These are phyloP conservation scores for Poa annua DNA, from an alignment of 176 grass and related monocot species.

Conservation along the genomic window DNA sequence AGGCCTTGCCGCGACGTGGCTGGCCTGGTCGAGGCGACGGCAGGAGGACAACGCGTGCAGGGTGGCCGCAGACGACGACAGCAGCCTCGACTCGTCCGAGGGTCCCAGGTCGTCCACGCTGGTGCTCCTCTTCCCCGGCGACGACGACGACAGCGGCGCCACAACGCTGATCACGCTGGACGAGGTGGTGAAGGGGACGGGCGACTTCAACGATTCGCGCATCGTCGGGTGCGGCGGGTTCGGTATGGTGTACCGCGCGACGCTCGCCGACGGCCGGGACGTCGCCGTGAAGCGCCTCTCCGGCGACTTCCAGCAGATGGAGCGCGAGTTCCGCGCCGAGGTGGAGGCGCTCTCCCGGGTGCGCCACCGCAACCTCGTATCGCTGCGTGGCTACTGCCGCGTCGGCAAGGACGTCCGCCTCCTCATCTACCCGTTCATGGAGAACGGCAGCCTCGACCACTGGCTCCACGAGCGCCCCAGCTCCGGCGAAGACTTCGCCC, in stretches of 20 bases:
- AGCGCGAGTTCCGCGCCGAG: slow-evolving; percentile 80
- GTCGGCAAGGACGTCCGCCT: slow-evolving; percentile 56
- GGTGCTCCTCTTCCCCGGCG: slow-evolving; percentile 35
- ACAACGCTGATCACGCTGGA: slow-evolving; percentile 40
- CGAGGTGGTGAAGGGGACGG: slow-evolving; percentile 50
- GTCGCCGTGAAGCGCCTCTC: slow-evolving; percentile 58
- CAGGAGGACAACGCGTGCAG: slow-evolving; percentile 53
- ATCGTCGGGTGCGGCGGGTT: slow-evolving; percentile 59
- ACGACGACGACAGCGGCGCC: background rate
- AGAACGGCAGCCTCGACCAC: slow-evolving; percentile 69
- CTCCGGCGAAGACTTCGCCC: background rate
- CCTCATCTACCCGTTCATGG: slow-evolving; percentile 76
- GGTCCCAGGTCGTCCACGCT: slow-evolving; percentile 31
- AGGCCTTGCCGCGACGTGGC: slow-evolving; percentile 31
- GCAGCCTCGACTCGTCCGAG: background rate
- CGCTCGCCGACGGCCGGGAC: slow-evolving; percentile 40
- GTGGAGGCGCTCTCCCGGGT: slow-evolving; percentile 71
- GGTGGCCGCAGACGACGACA: slow-evolving; percentile 48
- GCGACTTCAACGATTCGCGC: slow-evolving; percentile 50
- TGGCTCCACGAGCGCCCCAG: slow-evolving; percentile 59
- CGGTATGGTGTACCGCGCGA: slow-evolving; percentile 63
- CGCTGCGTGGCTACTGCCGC: slow-evolving; percentile 61
- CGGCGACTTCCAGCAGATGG: slow-evolving; percentile 55
- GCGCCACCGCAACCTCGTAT: slow-evolving; percentile 56
- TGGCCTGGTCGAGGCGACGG: slow-evolving; percentile 39